Evolutionary conservation across 1,284 basidiomycete genomes (phyloP).

Genomic region (Trichosporon sp.): DNA sequence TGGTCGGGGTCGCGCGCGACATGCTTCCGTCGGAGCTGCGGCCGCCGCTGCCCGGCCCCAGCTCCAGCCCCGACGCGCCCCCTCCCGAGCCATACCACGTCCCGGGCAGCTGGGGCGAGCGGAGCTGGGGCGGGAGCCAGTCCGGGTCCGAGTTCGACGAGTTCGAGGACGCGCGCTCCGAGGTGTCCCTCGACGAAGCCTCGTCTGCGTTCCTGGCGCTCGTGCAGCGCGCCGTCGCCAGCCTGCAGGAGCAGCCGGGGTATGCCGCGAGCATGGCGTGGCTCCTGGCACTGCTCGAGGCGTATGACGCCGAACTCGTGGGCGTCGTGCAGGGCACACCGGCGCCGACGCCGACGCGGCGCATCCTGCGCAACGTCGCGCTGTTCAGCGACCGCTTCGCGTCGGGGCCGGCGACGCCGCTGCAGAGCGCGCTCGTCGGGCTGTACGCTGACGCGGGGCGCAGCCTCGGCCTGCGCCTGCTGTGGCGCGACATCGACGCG

Average conservation of each 20-base stretch:
- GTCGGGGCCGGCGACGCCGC: slow-evolving; percentile 1
- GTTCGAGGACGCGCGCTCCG: neutral
- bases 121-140: neutral
- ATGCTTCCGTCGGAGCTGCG: neutral
- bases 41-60: neutral
- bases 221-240: neutral
- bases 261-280: slow-evolving; percentile 12
- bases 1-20: neutral
- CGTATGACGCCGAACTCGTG: slow-evolving; percentile 11
- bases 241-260: slow-evolving; percentile 12
- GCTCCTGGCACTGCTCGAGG: slow-evolving; percentile 14
- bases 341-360: slow-evolving; percentile 1
- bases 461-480: neutral
- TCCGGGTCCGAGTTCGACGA: neutral
- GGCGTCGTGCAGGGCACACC: neutral
- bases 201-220: neutral
- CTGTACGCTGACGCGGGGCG: slow-evolving; percentile 10
- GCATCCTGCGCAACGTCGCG: slow-evolving; percentile 12
- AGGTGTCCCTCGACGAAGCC: neutral
- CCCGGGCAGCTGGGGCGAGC: neutral
- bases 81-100: neutral
- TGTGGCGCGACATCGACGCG: slow-evolving; percentile 8
- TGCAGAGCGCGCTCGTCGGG: slow-evolving; percentile 8
- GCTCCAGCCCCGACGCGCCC: neutral
- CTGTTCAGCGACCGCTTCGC: slow-evolving; percentile 15